Base-by-base conservation (phyloP, 257 asterid species). In the Nicotiana knightiana region DNA sequence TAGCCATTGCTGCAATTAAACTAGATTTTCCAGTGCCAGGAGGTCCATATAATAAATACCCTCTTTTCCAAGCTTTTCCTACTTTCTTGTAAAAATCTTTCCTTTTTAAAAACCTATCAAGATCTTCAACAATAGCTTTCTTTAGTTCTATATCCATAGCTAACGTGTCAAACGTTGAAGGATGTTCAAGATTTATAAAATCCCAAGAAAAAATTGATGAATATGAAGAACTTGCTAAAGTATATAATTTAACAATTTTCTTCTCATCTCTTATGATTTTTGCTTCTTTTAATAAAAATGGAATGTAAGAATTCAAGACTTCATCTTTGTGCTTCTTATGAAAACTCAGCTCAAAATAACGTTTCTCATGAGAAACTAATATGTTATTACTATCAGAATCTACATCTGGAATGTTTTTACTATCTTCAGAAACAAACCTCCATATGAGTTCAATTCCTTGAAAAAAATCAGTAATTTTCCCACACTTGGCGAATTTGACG, bases 21-120 rank as follows among this genome's bases (percentile, higher is more conserved):
- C 97, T 91, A 0, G 96, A 91, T 73, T 93, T 91, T 9, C 96
- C 96, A 0, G 96, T 93, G 9, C 97, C 97, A 0, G 97, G 97
- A 73, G 95, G 97, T 0, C 97, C 96, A 66, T 89, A 87, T 76
- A 93, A 87, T 89, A 93, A 28, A 53, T 91, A 93, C 10, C 97
- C 97, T 35, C 96, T 82, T 84, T 93, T 93, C 97, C 97, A 93
- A 26, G 97, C 97, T 81, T 88, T 85, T 32, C 97, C 97, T 0
- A 93, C 96, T 15, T 88, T 89, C 85, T 91, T 68, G 76, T 93
- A 93, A 17, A 86, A 91, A 0, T 90, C 93, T 58, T 85, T 92
- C 85, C 95, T 85, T 65, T 83, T 84, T 6, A 93, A 84, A 51
- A 92, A 93, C 83, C 93, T 88, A 32, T 93, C 92, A 59, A 93